Percentiles rank a stretch among this genome's conserved stretches.
Conservation (phyloP, 2,329 filamentous ascomycete genomes). For the Aspergillus sp. region DNA sequence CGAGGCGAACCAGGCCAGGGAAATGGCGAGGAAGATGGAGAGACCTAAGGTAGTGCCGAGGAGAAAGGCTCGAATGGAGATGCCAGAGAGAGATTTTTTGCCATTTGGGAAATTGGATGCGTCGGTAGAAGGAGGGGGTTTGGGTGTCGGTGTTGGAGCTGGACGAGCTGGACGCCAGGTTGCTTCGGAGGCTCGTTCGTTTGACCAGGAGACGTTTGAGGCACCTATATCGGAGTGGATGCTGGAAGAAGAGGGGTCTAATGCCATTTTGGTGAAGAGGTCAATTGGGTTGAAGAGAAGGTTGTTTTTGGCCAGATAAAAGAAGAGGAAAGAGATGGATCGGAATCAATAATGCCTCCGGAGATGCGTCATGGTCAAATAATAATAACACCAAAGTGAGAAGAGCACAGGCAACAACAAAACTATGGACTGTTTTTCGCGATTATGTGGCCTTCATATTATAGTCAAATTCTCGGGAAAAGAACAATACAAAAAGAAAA, state of each 20-base stretch:
- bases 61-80: conserved; percentile 41
- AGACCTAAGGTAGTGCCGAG: conserved; percentile 39
- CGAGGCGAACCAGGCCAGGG: conserved; percentile 19
- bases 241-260: conserved; percentile 10
- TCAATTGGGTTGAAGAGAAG: background rate
- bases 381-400: no score
- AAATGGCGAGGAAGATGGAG: conserved; percentile 22
- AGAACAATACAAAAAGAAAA: no score
- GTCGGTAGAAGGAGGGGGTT: conserved; percentile 18
- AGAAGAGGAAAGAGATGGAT: background rate
- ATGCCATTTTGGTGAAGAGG: conserved; percentile 1
- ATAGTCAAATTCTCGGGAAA: no score
- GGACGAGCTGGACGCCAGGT: conserved; percentile 15
- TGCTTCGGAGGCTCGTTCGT: background rate
- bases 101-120: conserved; percentile 32
- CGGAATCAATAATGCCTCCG: background rate
- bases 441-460: no score
- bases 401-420: no score
- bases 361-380: no score
- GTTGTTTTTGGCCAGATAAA: background rate
- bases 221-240: conserved; percentile 6
- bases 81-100: conserved; percentile 38
- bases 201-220: conserved; percentile 13
- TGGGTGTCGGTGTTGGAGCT: conserved; percentile 5
- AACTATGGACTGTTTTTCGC: no score